Percentiles rank a stretch among this genome's conserved stretches.
Conservation (phyloP, 306 rosid species). For the Neltuma alba region DNA sequence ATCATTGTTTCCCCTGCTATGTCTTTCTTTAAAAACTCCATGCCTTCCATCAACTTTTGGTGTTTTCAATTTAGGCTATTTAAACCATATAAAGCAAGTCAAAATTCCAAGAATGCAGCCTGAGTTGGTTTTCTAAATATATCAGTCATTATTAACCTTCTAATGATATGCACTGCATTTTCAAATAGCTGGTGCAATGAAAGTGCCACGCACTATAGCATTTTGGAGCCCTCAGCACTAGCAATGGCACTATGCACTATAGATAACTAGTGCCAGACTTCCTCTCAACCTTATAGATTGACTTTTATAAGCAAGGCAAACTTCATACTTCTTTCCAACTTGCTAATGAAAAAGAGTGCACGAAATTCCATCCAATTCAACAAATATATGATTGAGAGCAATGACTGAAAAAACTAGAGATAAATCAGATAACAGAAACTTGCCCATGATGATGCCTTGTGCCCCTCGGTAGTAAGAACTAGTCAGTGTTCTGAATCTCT, state of each 20-base stretch:
- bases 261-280: not conserved
- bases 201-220: not conserved
- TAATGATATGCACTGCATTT: not conserved
- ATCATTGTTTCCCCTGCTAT: not conserved
- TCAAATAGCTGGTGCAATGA: not conserved
- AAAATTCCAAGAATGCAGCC: not conserved
- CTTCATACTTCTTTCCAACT: not conserved
- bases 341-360: not conserved
- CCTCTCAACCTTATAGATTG: not conserved
- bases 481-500: slow-evolving; percentile 92
- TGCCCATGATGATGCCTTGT: slow-evolving; percentile 95
- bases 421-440: slow-evolving; percentile 35
- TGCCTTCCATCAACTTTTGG: not conserved
- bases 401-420: not conserved
- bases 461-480: slow-evolving; percentile 97
- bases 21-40: not conserved
- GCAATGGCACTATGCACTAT: not conserved
- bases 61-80: not conserved
- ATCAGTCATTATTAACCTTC: not conserved
- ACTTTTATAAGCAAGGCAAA: slow-evolving; percentile 1
- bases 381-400: not conserved
- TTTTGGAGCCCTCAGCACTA: not conserved
- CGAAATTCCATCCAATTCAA: slow-evolving; percentile 10
- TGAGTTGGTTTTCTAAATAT: not conserved
- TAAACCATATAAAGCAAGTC: not conserved